Evolutionary conservation across 345 rosid species (phyloP).

Genomic region (Citrus sinensis): DNA sequence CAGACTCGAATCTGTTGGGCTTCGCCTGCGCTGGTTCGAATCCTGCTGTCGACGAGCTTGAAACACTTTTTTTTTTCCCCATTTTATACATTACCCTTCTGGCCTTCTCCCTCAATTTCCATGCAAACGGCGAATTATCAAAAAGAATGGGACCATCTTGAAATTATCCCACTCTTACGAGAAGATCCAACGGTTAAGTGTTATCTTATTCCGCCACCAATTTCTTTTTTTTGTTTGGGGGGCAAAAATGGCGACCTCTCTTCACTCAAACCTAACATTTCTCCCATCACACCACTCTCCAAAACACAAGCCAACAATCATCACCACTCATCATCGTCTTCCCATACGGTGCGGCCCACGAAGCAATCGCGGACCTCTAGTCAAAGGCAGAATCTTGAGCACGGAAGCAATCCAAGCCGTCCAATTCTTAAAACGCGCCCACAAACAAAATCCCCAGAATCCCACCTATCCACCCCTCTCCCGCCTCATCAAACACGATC

Average conservation of each 20-base stretch:
- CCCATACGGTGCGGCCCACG: slow-evolving; percentile 66
- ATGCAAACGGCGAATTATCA: background rate
- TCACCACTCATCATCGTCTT: slow-evolving; percentile 1
- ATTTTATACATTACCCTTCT: no score
- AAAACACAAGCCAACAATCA: slow-evolving; percentile 7
- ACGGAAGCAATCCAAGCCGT: slow-evolving; percentile 89
- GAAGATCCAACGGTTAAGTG: background rate
- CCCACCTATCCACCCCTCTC: slow-evolving; percentile 53
- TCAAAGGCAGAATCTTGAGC: slow-evolving; percentile 81
- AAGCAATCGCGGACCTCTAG: slow-evolving; percentile 76
- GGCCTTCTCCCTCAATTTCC: background rate
- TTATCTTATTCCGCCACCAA: background rate
- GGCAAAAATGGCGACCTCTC: slow-evolving; percentile 12
- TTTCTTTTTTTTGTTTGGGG: background rate
- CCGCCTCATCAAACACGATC: slow-evolving; percentile 74
- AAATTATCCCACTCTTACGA: background rate
- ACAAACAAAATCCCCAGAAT: slow-evolving; percentile 24
- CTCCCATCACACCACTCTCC: slow-evolving; percentile 8
- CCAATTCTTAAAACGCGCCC: slow-evolving; percentile 75
- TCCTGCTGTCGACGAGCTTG: slow-evolving; percentile 87
- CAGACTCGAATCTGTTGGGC: slow-evolving; percentile 99
- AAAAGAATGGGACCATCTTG: background rate
- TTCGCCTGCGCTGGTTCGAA: slow-evolving; percentile 99
- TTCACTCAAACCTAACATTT: slow-evolving; percentile 24
- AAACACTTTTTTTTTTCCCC: background rate